Conservation (phyloP, 2,329 filamentous ascomycete species). For the Exophiala xenobiotica region DNA sequence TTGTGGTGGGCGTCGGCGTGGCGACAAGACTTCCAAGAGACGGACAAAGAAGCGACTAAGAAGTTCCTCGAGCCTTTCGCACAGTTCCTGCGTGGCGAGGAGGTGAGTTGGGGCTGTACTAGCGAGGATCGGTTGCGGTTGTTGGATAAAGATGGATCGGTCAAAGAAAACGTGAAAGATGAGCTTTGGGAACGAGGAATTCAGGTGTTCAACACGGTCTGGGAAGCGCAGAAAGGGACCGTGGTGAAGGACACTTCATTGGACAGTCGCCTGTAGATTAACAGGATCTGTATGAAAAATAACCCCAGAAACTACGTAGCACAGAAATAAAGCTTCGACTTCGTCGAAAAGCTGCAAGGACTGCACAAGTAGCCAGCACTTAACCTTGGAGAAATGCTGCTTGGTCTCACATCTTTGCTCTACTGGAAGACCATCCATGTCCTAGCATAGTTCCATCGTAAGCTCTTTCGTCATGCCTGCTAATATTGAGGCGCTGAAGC, state of each 20-base stretch:
- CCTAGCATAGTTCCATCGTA: no score
- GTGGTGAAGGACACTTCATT: slow-evolving; percentile 17
- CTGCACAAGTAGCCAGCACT: no score
- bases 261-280: neutral
- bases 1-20: slow-evolving; percentile 31
- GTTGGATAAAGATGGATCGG: slow-evolving; percentile 24
- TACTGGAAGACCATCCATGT: no score
- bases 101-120: slow-evolving; percentile 10
- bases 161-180: slow-evolving; percentile 26
- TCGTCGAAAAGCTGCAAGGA: no score
- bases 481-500: no score
- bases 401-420: no score
- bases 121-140: slow-evolving; percentile 17
- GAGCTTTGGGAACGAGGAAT: slow-evolving; percentile 28
- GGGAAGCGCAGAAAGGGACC: slow-evolving; percentile 21
- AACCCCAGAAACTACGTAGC: no score
- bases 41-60: slow-evolving; percentile 20
- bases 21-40: slow-evolving; percentile 24
- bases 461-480: no score
- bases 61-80: slow-evolving; percentile 29
- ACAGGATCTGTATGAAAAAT: neutral
- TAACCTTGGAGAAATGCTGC: no score
- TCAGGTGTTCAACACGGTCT: slow-evolving; percentile 25
- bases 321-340: no score
- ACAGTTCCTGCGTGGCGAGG: slow-evolving; percentile 26